Percentiles rank a stretch among this genome's conserved stretches.
Evolutionary conservation across 169 alveolate genomes (phyloP).

Genomic region (Miamiensis avidus): DNA sequence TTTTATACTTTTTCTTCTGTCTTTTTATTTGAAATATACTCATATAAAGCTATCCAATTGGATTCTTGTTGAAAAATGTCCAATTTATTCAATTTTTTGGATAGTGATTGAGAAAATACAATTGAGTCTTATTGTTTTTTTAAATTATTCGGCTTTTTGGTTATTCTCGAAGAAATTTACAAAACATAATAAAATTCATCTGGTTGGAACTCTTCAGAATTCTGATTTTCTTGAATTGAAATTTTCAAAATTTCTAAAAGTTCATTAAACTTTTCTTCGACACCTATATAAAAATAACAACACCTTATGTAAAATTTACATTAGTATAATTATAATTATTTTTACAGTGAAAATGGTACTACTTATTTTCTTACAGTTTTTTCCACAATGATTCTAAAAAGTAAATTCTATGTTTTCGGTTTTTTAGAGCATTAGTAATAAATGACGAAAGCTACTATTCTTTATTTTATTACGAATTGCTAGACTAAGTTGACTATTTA

Average conservation of each 20-base stretch:
- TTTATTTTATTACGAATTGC: background rate
- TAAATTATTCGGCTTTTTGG: background rate
- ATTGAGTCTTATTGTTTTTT: background rate
- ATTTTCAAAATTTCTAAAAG: background rate
- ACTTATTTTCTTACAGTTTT: too few species aligned
- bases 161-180: background rate
- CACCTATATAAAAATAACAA: background rate
- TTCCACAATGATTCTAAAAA: background rate
- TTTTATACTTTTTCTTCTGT: background rate
- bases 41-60: background rate
- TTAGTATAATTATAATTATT: too few species aligned
- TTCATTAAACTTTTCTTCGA: background rate
- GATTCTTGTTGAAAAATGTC: background rate
- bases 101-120: background rate
- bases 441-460: background rate
- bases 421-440: background rate
- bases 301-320: too few species aligned
- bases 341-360: background rate
- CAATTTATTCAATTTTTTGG: background rate
- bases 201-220: background rate
- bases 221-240: background rate
- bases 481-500: background rate
- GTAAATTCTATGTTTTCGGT: background rate
- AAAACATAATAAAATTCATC: conserved; percentile 8
- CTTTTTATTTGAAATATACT: background rate